phyloP scores from a whole-genome alignment of 2,329 filamentous ascomycete genomes.

The Coleophoma cylindrospora region DNA sequence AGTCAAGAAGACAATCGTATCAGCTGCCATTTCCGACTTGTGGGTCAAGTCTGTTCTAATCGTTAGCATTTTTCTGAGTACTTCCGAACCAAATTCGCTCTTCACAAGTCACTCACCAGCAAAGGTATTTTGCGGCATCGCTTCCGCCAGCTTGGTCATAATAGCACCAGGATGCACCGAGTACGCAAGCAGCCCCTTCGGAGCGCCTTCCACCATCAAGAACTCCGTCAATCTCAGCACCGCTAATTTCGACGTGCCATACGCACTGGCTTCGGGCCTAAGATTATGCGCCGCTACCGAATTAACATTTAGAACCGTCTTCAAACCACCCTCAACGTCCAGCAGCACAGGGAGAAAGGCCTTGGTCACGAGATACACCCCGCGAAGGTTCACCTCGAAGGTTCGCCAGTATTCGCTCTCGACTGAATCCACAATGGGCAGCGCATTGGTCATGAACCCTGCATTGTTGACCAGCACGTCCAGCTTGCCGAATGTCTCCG shows the following conservation, averaged over 20 bases:
- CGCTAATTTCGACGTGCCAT: constrained; percentile 41
- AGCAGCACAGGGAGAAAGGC: constrained; percentile 29
- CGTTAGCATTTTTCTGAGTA: neutral
- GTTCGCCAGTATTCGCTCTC: constrained; percentile 30
- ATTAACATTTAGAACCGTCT: constrained; percentile 39
- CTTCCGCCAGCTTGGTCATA: constrained; percentile 26
- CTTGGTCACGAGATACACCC: constrained; percentile 35
- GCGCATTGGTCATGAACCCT: constrained; percentile 25
- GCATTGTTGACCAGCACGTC: constrained; percentile 37
- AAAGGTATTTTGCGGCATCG: constrained; percentile 18
- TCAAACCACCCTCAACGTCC: constrained; percentile 11
- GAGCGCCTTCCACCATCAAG: constrained; percentile 35
- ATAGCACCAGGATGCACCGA: constrained; percentile 31
- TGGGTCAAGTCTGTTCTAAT: neutral
- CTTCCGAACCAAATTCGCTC: neutral
- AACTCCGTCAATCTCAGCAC: constrained; percentile 41
- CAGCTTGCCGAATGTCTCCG: constrained; percentile 22
- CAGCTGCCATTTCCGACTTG: constrained; percentile 28
- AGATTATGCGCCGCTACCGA: constrained; percentile 34
- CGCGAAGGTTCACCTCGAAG: constrained; percentile 41
- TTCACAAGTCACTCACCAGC: constrained; percentile 5
- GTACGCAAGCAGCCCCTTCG: constrained; percentile 32
- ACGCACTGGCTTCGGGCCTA: constrained; percentile 32
- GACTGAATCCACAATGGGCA: neutral
- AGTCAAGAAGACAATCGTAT: constrained; percentile 38